Percentiles rank a stretch among this genome's conserved stretches.
Evolutionary conservation across 163 green algal genomes (phyloP).

Genomic region (Chloroidium sp.): DNA sequence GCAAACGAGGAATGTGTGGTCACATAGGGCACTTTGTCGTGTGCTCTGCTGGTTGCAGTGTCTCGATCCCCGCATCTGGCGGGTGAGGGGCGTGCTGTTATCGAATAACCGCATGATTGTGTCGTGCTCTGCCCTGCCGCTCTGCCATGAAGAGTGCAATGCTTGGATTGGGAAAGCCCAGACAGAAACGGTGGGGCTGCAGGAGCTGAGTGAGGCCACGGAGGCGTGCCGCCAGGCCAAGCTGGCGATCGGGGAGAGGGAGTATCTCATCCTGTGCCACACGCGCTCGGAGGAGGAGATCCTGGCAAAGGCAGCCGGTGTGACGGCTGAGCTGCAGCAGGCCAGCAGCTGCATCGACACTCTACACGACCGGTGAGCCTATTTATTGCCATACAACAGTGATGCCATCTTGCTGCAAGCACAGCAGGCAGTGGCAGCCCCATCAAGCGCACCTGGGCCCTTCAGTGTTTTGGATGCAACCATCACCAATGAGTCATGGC

Average conservation of each 20-base stretch:
- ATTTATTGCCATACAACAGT: neutral
- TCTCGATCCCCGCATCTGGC: no score
- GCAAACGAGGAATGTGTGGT: no score
- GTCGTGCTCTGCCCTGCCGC: no score
- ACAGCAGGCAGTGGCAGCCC: neutral
- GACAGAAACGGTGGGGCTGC: neutral
- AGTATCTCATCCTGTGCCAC: conserved; percentile 59
- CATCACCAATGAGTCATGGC: no score
- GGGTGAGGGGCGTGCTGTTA: no score
- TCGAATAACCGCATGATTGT: no score
- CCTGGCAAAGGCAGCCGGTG: conserved; percentile 36
- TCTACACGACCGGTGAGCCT: conserved; percentile 31
- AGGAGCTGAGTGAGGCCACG: conserved; percentile 31
- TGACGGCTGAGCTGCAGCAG: conserved; percentile 36
- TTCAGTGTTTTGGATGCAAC: no score
- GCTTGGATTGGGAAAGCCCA: no score
- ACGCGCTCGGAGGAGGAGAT: conserved; percentile 56
- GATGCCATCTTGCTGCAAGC: neutral
- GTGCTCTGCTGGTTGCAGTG: no score
- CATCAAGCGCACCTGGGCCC: neutral
- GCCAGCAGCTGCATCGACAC: conserved; percentile 35
- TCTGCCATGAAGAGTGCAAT: no score
- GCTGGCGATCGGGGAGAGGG: conserved; percentile 49
- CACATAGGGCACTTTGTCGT: no score
- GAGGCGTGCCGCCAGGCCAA: conserved; percentile 24